Evolutionary conservation across 768 basidiomycete species (phyloP).

Genomic region (Tricholoma matsutake): DNA sequence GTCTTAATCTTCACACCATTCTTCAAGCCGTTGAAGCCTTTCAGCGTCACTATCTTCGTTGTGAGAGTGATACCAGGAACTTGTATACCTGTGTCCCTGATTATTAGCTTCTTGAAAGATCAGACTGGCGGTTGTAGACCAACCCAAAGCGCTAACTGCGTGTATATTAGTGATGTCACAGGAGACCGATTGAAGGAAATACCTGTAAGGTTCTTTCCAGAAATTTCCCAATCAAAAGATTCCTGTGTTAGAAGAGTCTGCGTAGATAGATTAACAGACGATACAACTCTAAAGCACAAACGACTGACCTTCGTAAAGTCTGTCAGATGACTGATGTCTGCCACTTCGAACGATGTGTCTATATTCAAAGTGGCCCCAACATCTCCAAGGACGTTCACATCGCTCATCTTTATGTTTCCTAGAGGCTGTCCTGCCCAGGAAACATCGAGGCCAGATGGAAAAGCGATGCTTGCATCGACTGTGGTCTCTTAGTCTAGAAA

Average conservation of each 20-base stretch:
- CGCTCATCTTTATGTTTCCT: constrained; percentile 58
- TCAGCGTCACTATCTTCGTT: constrained; percentile 57
- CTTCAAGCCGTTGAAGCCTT: constrained; percentile 68
- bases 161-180: neutral
- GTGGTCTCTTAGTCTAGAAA: constrained; percentile 9
- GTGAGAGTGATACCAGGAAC: constrained; percentile 54
- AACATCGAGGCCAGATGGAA: constrained; percentile 58
- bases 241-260: constrained; percentile 58
- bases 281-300: neutral
- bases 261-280: neutral
- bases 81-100: constrained; percentile 42
- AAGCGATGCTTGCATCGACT: constrained; percentile 70
- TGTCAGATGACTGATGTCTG: constrained; percentile 53
- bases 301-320: constrained; percentile 57
- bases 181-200: neutral
- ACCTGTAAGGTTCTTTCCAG: constrained; percentile 62
- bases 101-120: neutral
- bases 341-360: constrained; percentile 54
- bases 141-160: constrained; percentile 56
- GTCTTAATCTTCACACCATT: constrained; percentile 59
- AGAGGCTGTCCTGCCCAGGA: constrained; percentile 56
- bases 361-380: constrained; percentile 58
- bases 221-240: constrained; percentile 68
- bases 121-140: constrained; percentile 1
- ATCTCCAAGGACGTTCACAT: constrained; percentile 57